Base-by-base conservation (phyloP, 2,329 filamentous ascomycete species). In the Ophiocordyceps camponoti-rufipedis region DNA sequence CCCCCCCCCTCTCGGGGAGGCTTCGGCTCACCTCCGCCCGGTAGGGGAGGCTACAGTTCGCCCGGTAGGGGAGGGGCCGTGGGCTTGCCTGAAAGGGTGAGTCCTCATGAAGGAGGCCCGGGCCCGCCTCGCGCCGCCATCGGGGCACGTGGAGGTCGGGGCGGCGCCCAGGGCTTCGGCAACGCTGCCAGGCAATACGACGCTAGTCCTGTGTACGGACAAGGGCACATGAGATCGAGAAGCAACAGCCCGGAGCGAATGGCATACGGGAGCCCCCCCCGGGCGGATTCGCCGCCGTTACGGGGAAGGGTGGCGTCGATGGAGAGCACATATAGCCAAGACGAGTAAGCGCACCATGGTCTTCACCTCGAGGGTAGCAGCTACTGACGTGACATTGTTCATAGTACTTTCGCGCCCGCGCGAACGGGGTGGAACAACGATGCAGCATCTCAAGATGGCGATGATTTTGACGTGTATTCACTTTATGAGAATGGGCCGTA, bases 391-490 rank as follows among this genome's bases (percentile, higher is more conserved):
- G 29, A 9, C 2, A 12, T 12, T 7, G 29, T 9, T 12, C 12
- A 7, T n/a, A 62, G 70, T 61, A 50, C 73, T 51, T 79, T 76
- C 51, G 61, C 72, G 23, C 73, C 75, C 13, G 69, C 75, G 12
- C 67, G 74, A 29, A 62, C 73, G 52, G 70, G 55, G 11, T 81
- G 78, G 78, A 70, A 68, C 44, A 66, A 68, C 48, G 62, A 56
- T 1, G 2, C 5, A 16, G 35, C 4, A 38, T 3, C 14, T 16
- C 13, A 14, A 38, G 35, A n/a, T 14, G 14, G 4, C 2, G 35
- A 16, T 6, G 35, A 38, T 8, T 38, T 38, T 38, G 89, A 96
- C 59, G 78, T 94, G 12, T 87, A 94, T 52, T 87, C 89, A 41
- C 83, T 80, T 47, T 96, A 95, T 56, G 82, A 31, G 12, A 12